Base-by-base conservation (phyloP, 805 yeast genomes). In the Dipodascopsis uninucleata region DNA sequence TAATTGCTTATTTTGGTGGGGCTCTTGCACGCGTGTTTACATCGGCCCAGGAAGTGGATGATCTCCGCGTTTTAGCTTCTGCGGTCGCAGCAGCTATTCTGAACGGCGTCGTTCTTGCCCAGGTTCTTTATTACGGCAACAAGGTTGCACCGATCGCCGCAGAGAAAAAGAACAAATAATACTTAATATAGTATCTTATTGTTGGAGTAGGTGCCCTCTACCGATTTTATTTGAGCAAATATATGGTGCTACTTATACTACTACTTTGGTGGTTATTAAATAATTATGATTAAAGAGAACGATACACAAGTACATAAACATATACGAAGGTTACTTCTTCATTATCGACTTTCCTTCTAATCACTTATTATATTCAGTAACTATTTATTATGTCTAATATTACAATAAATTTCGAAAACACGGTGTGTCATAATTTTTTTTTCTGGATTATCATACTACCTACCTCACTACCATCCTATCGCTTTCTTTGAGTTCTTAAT, bases 21-120 rank as follows among this genome's bases (percentile, higher is more conserved):
- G 56, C 69, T 2, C 42, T 66, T 5, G 71, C 70, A 1, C 59
- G 74, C 35, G 61, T 69, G 4, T 70, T 67, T 47, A 67, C 73
- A 10, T 64, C 70, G 0, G 17, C 71, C 16, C 58, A 63, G 33
- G 67, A 65, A 32, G 66, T 65, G 25, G 55, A 57, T 28, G 72
- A 71, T 40, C 58, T 57, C 10, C 41, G 64, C 36, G 59, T 70
- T 25, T 48, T 70, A 24, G 43, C 51, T 8, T 68, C 69, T 2
- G 63, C 60, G 42, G 42, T 56, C 18, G 60, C 60, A 3, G 63
- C 66, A 33, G 64, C 64, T 2, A 51, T 58, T 1, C 57, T 71
- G 40, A 70, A 70, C 45, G 36, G 57, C 21, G 45, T 69, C 8
- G 53, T 70, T 23, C 68, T 62, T 26, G 36, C 61, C 22, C 72